A percentile compares a stretch with the other conserved stretches of the same genome.
Conservation (phyloP, 1,284 basidiomycete genomes). For the Austroboletus novae-zelandiae region DNA sequence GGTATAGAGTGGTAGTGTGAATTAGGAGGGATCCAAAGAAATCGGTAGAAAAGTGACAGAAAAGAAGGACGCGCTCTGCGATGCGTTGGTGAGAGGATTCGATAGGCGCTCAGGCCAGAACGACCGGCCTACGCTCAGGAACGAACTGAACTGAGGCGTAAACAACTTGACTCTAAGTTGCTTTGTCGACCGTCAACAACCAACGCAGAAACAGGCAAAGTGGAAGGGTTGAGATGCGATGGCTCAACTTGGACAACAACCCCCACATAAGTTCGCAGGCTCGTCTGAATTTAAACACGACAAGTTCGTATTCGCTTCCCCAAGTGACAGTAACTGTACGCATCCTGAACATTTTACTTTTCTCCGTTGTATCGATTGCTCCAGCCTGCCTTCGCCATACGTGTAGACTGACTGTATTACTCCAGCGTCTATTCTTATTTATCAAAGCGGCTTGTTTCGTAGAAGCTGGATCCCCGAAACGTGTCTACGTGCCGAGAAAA, state of each 20-base stretch:
- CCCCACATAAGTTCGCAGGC: conserved; percentile 29
- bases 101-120: conserved; percentile 35
- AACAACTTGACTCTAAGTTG: conserved; percentile 26
- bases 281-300: conserved; percentile 18
- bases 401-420: no score
- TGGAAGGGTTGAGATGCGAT: conserved; percentile 4
- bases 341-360: no score
- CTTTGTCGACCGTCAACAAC: conserved; percentile 35
- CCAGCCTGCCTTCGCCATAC: no score
- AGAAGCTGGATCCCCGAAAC: no score
- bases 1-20: conserved; percentile 30
- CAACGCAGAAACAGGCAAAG: conserved; percentile 31
- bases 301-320: neutral
- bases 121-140: conserved; percentile 32
- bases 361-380: no score
- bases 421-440: no score
- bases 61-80: conserved; percentile 46
- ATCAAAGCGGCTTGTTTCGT: no score
- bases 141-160: conserved; percentile 25
- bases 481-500: no score
- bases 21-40: conserved; percentile 26
- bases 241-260: conserved; percentile 13
- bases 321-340: no score
- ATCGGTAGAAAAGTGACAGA: conserved; percentile 19
- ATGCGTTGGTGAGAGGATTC: conserved; percentile 35